Conservation (phyloP, 768 basidiomycete species). For the Rickenella mellea region DNA sequence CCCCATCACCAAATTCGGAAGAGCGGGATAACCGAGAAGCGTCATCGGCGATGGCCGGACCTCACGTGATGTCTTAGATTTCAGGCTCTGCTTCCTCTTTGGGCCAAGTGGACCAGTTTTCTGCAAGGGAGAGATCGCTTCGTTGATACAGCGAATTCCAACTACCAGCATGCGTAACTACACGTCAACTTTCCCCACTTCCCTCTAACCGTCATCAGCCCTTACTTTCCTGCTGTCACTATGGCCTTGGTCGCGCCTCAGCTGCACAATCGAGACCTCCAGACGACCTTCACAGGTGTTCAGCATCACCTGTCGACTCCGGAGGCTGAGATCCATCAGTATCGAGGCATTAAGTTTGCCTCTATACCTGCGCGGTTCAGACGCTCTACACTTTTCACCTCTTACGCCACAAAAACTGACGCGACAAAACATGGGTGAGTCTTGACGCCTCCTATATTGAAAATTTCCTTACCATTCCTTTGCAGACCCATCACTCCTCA, state of each 20-base stretch:
- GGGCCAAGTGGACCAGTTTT: too few species aligned
- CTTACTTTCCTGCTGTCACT: not conserved
- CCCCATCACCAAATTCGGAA: too few species aligned
- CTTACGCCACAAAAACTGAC: conserved; percentile 49
- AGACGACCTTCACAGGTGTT: conserved; percentile 58
- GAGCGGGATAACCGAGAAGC: too few species aligned
- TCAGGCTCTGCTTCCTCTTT: too few species aligned
- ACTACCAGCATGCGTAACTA: too few species aligned
- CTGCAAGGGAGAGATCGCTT: too few species aligned
- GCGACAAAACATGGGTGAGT: conserved; percentile 61
- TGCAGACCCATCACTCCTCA: conserved; percentile 73
- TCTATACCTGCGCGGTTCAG: conserved; percentile 66
- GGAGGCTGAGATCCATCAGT: conserved; percentile 54
- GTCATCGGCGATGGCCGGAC: too few species aligned
- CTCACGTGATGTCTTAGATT: too few species aligned
- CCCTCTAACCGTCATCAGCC: too few species aligned
- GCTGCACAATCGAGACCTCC: conserved; percentile 47
- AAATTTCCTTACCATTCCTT: not conserved
- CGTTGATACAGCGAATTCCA: too few species aligned
- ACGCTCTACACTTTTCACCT: conserved; percentile 52
- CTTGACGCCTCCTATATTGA: not conserved
- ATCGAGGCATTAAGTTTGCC: conserved; percentile 72
- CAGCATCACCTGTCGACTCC: conserved; percentile 51
- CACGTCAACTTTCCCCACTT: too few species aligned
- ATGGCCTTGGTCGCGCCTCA: too few species aligned